phyloP scores from a whole-genome alignment of 2,329 filamentous ascomycete genomes.

The Rosellinia necatrix region DNA sequence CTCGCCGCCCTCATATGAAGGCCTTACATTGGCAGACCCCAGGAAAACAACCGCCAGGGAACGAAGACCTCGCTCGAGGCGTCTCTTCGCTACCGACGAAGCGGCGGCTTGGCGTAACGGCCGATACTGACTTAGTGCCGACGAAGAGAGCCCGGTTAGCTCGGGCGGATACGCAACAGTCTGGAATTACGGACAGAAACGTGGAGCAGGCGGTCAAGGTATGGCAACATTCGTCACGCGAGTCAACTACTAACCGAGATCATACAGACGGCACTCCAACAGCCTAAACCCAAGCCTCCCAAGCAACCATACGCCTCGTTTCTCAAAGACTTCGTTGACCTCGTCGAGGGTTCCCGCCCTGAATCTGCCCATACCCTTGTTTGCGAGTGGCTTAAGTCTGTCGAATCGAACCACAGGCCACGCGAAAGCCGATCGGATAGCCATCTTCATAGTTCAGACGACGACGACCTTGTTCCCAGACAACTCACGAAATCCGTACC shows the following conservation, averaged over 20 bases:
- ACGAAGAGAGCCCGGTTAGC: neutral
- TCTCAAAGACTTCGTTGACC: neutral
- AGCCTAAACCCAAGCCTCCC: neutral
- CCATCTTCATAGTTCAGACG: slow-evolving; percentile 31
- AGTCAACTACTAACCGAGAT: neutral
- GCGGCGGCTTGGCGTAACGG: neutral
- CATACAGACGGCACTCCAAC: neutral
- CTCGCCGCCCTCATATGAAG: neutral
- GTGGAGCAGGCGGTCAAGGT: neutral
- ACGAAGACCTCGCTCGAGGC: neutral
- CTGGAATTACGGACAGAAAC: neutral
- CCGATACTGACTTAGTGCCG: neutral
- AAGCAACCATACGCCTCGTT: neutral
- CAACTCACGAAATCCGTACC: slow-evolving; percentile 21
- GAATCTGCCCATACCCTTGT: neutral
- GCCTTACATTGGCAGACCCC: neutral
- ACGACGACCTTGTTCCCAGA: slow-evolving; percentile 32
- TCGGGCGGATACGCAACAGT: neutral
- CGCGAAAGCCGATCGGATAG: slow-evolving; percentile 38
- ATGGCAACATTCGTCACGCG: neutral
- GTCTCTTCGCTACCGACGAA: neutral
- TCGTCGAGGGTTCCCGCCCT: neutral
- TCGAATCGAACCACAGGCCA: slow-evolving; percentile 35
- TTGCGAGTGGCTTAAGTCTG: slow-evolving; percentile 26
- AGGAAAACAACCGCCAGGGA: neutral